Evolutionary conservation across 2,329 filamentous ascomycete genomes (phyloP).

Genomic region (Apiospora pterosperma): DNA sequence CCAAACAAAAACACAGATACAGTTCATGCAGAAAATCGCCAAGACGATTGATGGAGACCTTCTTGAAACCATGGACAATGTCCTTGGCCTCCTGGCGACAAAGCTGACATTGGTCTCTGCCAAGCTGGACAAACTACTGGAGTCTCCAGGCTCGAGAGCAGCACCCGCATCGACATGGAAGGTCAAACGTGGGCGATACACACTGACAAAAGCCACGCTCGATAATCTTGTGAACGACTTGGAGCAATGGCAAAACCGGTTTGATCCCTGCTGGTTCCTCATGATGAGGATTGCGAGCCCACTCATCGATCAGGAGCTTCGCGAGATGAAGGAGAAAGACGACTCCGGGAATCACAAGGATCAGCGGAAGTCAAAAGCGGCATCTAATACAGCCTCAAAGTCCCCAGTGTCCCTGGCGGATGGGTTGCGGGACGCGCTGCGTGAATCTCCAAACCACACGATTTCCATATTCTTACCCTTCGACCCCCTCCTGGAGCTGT

Average conservation of each 20-base stretch:
- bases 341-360: background rate
- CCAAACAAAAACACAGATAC: background rate
- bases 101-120: background rate
- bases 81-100: background rate
- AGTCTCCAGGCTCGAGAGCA: background rate
- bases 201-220: background rate
- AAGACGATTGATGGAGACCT: background rate
- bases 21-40: background rate
- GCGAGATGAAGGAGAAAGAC: background rate
- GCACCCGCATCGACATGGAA: background rate
- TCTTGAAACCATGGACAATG: background rate
- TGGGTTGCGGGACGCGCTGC: background rate
- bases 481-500: background rate
- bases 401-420: background rate
- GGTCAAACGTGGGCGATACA: background rate
- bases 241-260: background rate
- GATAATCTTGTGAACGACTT: background rate
- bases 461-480: background rate
- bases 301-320: background rate
- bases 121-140: background rate
- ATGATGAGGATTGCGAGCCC: slow-evolving; percentile 5
- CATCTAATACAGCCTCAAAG: background rate
- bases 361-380: too few species aligned
- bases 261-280: slow-evolving; percentile 2
- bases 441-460: background rate